Conservation (phyloP, 371 early-diverging fungal genomes). For the Apophysomyces variabilis region DNA sequence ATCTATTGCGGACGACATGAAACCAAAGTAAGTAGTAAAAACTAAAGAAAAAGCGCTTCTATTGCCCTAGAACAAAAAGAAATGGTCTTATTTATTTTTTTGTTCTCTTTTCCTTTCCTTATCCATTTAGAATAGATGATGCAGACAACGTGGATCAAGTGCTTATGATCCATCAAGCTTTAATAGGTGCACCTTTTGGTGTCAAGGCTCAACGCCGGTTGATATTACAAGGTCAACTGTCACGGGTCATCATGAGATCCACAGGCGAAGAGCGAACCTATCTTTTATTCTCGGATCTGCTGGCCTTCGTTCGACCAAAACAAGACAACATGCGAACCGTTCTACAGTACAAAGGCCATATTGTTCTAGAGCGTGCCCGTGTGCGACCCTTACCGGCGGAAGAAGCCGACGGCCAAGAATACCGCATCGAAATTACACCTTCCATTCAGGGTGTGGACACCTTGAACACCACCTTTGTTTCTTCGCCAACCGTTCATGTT, state of each 20-base stretch:
- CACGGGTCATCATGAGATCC: conserved; percentile 32
- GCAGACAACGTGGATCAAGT: conserved; percentile 51
- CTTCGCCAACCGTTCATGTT: conserved; percentile 35
- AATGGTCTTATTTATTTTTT: not conserved
- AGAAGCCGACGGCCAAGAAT: conserved; percentile 37
- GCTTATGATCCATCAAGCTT: conserved; percentile 43
- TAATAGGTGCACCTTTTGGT: conserved; percentile 41
- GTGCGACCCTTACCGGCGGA: conserved; percentile 29
- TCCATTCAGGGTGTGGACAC: conserved; percentile 48
- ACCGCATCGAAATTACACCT: conserved; percentile 39
- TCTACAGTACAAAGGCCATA: conserved; percentile 48
- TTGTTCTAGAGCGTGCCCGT: conserved; percentile 34
- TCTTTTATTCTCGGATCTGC: conserved; percentile 47
- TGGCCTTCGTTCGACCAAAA: conserved; percentile 40
- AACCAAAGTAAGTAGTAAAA: conserved; percentile 33
- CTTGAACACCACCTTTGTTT: conserved; percentile 41
- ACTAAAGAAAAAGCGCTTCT: not conserved
- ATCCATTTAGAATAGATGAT: conserved; percentile 33
- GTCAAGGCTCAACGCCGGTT: conserved; percentile 45
- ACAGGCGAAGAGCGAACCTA: conserved; percentile 39
- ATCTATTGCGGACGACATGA: conserved; percentile 27
- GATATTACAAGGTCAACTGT: conserved; percentile 37
- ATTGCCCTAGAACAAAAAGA: conserved; percentile 12
- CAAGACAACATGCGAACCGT: conserved; percentile 24
- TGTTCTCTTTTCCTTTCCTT: not conserved